Evolutionary conservation across 139 green algal genomes (phyloP).

Genomic region (Zygnema cylindricum): DNA sequence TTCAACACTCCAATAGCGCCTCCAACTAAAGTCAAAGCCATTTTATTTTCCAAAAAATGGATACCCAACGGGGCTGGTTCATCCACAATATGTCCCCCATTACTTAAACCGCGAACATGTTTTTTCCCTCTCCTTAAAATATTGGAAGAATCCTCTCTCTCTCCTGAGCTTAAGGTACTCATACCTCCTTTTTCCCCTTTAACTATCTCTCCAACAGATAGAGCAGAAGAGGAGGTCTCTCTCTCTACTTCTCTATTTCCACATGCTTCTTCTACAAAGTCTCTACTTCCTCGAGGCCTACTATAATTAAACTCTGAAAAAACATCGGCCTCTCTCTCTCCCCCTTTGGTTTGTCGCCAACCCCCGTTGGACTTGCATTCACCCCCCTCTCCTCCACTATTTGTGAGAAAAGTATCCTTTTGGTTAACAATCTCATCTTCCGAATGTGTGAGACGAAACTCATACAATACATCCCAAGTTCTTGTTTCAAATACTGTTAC

Average conservation of each 20-base stretch:
- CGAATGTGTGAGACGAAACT: neutral
- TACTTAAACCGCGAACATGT: neutral
- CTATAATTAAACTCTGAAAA: no score
- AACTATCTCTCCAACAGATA: no score
- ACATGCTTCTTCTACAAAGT: neutral
- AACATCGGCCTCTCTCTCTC: neutral
- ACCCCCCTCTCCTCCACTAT: no score
- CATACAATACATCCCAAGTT: neutral
- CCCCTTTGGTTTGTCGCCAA: no score
- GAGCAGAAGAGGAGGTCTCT: no score
- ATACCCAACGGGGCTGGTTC: neutral
- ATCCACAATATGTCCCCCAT: neutral
- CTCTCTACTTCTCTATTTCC: neutral
- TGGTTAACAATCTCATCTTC: no score
- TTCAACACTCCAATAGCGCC: neutral
- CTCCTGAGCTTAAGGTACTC: no score
- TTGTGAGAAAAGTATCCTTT: no score
- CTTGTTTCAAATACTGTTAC: constrained; percentile 16
- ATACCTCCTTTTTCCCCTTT: neutral
- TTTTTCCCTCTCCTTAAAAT: no score
- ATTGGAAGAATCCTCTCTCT: no score
- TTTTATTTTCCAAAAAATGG: neutral
- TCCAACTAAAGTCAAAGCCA: neutral
- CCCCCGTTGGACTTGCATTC: no score
- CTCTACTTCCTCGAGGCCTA: no score